These are phyloP conservation scores for Lepidium aucheri DNA, from an alignment of 345 rosid species.

Conservation along the genomic window DNA sequence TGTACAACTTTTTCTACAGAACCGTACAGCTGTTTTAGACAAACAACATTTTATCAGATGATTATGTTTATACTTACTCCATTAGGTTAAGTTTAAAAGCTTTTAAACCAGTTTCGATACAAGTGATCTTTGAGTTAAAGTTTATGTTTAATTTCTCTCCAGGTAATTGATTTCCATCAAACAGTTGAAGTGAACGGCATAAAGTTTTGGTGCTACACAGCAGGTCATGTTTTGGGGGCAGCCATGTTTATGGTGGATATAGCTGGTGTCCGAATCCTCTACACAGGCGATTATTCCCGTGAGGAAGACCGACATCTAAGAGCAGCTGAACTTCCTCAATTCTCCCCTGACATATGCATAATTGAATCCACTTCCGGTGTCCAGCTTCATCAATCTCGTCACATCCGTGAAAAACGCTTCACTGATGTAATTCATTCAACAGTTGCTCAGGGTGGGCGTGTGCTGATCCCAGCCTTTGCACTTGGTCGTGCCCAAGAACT, in stretches of 20 bases:
- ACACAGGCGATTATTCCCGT: constrained; percentile 92
- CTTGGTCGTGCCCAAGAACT: constrained; percentile 87
- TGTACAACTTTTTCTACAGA: background rate
- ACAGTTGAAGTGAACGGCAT: constrained; percentile 85
- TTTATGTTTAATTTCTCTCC: background rate
- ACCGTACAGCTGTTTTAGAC: background rate
- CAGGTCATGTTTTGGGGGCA: constrained; percentile 98
- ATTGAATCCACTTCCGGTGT: constrained; percentile 96
- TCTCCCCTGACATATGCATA: constrained; percentile 92
- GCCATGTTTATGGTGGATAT: constrained; percentile 98
- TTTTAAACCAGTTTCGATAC: background rate
- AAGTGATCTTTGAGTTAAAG: background rate
- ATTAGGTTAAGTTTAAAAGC: background rate
- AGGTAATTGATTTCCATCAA: constrained; percentile 82
- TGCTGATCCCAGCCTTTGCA: constrained; percentile 73
- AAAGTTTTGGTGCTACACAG: constrained; percentile 95
- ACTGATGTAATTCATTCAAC: constrained; percentile 88
- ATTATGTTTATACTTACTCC: background rate
- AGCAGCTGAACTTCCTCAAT: constrained; percentile 94
- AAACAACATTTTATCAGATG: background rate
- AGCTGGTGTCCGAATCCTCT: constrained; percentile 87
- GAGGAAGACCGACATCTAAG: constrained; percentile 94
- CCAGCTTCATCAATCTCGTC: constrained; percentile 89
- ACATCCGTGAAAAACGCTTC: constrained; percentile 85
- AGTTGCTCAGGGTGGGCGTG: constrained; percentile 87